These are phyloP conservation scores for Acanthamoeba castellanii DNA, from an alignment of 208 protist species.

Conservation along the genomic window DNA sequence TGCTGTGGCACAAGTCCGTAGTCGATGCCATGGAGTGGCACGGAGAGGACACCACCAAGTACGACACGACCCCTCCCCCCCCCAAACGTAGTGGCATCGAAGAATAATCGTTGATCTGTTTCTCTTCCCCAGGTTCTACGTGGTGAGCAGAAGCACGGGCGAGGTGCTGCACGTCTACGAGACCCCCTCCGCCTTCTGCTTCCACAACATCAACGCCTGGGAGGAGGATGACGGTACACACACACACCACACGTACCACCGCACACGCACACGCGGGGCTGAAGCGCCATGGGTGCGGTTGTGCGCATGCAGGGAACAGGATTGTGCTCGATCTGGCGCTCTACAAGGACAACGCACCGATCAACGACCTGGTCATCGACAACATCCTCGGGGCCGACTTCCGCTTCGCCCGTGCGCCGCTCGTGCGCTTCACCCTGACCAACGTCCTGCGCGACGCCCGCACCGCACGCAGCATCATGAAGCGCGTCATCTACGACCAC, in stretches of 20 bases:
- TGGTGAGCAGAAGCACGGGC: background rate
- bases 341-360: background rate
- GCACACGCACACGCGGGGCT: no score
- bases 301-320: background rate
- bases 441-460: background rate
- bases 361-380: background rate
- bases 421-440: slow-evolving; percentile 2
- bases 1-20: slow-evolving; percentile 25
- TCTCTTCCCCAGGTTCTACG: background rate
- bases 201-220: slow-evolving; percentile 39
- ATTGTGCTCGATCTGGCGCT: background rate
- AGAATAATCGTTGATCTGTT: no score
- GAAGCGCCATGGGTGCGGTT: background rate
- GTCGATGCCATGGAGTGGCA: background rate
- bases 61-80: background rate
- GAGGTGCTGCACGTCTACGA: background rate
- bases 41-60: background rate
- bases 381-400: background rate
- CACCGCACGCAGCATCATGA: background rate
- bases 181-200: background rate
- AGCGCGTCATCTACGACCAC: background rate
- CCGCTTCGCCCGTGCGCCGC: background rate
- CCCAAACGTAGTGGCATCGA: background rate
- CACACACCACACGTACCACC: no score
- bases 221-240: slow-evolving; percentile 17